Evolutionary conservation across 2,329 filamentous ascomycete species (phyloP).

Genomic region (Colletotrichum gloeosporioides): DNA sequence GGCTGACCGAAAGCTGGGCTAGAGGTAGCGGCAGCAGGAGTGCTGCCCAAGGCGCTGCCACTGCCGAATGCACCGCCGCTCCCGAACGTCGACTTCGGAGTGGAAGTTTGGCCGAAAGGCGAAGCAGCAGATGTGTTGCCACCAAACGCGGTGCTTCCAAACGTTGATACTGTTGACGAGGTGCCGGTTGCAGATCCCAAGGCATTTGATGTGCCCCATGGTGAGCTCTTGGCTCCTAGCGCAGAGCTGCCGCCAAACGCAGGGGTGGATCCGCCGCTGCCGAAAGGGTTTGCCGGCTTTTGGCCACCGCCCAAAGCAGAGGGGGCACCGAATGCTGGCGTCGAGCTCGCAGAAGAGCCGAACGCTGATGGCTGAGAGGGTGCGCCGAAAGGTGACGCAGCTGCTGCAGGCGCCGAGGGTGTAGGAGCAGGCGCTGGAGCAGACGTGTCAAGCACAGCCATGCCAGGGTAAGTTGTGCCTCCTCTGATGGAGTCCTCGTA

Average conservation of each 20-base stretch:
- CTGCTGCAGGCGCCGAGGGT: conserved; percentile 23
- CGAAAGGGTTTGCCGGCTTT: conserved; percentile 7
- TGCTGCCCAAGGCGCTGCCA: not conserved
- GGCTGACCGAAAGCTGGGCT: conserved; percentile 37
- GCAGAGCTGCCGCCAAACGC: conserved; percentile 54
- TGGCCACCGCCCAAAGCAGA: conserved; percentile 42
- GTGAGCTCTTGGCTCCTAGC: conserved; percentile 57
- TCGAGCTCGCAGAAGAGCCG: conserved; percentile 23
- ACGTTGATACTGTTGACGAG: conserved; percentile 34
- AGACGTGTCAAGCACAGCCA: conserved; percentile 49
- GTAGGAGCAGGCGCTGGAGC: conserved; percentile 28
- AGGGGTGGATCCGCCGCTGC: conserved; percentile 34
- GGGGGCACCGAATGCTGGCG: conserved; percentile 26
- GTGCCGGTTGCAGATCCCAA: conserved; percentile 22
- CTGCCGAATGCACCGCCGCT: conserved; percentile 4
- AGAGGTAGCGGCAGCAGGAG: conserved; percentile 30
- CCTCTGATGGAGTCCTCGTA: conserved; percentile 85
- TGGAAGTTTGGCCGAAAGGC: conserved; percentile 54
- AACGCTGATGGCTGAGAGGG: not conserved
- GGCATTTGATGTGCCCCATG: conserved; percentile 47
- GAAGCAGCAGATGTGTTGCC: conserved; percentile 40
- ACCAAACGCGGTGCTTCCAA: conserved; percentile 53
- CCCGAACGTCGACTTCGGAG: conserved; percentile 26
- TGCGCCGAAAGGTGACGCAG: conserved; percentile 34
- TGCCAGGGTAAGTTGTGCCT: conserved; percentile 74